Conservation (phyloP, 768 basidiomycete genomes). For the Chalciporus sphaerocephalus region DNA sequence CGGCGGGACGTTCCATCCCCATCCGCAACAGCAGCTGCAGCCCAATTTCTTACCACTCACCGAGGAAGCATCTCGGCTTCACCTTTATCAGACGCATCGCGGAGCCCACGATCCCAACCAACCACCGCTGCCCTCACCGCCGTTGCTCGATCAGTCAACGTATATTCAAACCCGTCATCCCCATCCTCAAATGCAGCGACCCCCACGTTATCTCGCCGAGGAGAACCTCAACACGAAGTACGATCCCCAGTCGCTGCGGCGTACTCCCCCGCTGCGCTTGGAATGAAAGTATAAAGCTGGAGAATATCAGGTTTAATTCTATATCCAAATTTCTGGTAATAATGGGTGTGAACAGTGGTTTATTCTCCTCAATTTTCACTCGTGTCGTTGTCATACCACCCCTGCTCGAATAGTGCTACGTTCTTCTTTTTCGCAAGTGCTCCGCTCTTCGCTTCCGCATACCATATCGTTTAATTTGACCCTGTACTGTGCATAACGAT, state of each 20-base stretch:
- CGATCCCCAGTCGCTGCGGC: conserved; percentile 40
- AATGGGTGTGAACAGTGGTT: conserved; percentile 23
- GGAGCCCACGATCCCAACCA: conserved; percentile 32
- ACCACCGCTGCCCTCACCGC: conserved; percentile 26
- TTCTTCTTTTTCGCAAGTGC: conserved; percentile 11
- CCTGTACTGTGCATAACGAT: conserved; percentile 23
- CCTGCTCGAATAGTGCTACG: conserved; percentile 6
- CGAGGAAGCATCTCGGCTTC: conserved; percentile 31
- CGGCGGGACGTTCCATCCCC: conserved; percentile 32
- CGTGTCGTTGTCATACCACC: background rate
- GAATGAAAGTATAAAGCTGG: conserved; percentile 41
- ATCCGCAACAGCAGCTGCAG: conserved; percentile 27
- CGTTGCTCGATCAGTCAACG: conserved; percentile 31
- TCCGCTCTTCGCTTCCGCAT: conserved; percentile 14
- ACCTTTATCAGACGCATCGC: conserved; percentile 34
- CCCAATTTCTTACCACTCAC: conserved; percentile 23
- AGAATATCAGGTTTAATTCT: conserved; percentile 14
- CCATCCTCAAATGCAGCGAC: conserved; percentile 33
- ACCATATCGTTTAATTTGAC: conserved; percentile 23
- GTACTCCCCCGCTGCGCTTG: conserved; percentile 45
- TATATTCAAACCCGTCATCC: conserved; percentile 29
- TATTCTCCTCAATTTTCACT: background rate
- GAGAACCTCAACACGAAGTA: conserved; percentile 39
- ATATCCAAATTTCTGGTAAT: conserved; percentile 28
- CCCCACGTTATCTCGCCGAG: conserved; percentile 34